phyloP scores from a whole-genome alignment of 495 filamentous ascomycete genomes.

The Margaritispora aquatica region DNA sequence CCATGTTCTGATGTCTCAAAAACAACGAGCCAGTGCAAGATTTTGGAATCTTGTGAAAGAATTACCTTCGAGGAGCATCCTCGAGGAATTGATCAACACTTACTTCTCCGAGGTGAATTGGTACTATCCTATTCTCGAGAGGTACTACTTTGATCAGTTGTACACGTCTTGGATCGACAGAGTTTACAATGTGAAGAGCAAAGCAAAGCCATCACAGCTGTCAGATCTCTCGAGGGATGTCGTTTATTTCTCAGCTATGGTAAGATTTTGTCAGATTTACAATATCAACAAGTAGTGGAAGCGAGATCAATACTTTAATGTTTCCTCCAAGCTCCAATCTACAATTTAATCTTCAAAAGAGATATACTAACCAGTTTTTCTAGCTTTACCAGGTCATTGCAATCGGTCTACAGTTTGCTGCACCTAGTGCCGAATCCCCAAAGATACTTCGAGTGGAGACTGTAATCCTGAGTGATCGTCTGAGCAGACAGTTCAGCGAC shows the following conservation, averaged over 20 bases:
- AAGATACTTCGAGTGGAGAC: background rate
- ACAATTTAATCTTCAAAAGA: too few relatives aligned
- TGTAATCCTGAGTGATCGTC: background rate
- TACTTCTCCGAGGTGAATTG: constrained; percentile 5
- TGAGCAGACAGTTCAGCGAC: constrained; percentile 10
- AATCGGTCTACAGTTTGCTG: constrained; percentile 13
- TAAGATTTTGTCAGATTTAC: too few relatives aligned
- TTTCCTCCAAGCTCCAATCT: too few relatives aligned
- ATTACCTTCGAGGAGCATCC: background rate
- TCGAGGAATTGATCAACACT: background rate
- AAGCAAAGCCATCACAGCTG: background rate
- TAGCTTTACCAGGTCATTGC: constrained; percentile 20
- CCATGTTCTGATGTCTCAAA: background rate
- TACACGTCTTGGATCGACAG: background rate
- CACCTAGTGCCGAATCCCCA: background rate
- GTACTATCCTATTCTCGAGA: constrained; percentile 1
- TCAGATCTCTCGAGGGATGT: constrained; percentile 1
- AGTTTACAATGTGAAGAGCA: background rate
- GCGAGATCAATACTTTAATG: too few relatives aligned
- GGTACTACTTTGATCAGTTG: background rate
- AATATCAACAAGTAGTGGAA: too few relatives aligned
- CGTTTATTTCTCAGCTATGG: constrained; percentile 17
- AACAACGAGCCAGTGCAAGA: background rate
- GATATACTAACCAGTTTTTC: too few relatives aligned
- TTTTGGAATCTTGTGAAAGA: background rate